Conservation (phyloP, 73 alveolate species). For the Durusdinium trenchii region DNA sequence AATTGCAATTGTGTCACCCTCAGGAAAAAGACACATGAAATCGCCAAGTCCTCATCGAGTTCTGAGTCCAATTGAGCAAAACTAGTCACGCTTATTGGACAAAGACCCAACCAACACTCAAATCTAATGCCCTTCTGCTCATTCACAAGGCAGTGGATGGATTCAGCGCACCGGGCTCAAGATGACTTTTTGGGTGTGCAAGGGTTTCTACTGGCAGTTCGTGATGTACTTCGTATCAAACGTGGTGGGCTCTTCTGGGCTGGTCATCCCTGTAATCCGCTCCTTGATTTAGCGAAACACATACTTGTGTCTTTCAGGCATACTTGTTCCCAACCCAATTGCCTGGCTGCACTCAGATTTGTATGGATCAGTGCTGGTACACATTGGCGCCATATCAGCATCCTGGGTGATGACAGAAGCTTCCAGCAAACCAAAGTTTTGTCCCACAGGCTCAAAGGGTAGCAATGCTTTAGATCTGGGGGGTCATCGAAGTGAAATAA, state of each 20-base stretch:
- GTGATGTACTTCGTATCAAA: neutral
- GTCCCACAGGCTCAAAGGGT: too few species aligned
- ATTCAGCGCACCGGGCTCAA: neutral
- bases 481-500: too few species aligned
- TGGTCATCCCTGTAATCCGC: slow-evolving; percentile 17
- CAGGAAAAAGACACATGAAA: too few species aligned
- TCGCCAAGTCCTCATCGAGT: too few species aligned
- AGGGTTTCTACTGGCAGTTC: neutral
- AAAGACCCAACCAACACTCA: too few species aligned
- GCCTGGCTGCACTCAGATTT: neutral
- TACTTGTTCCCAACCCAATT: neutral
- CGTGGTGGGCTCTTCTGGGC: neutral
- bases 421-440: too few species aligned
- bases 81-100: too few species aligned
- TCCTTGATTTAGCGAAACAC: neutral
- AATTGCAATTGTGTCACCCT: too few species aligned
- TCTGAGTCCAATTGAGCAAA: too few species aligned
- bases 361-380: neutral
- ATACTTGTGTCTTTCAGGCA: neutral
- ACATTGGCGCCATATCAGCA: neutral
- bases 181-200: neutral
- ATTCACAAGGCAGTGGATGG: slow-evolving; percentile 1
- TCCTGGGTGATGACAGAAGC: neutral
- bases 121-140: neutral
- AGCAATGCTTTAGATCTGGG: too few species aligned